A percentile compares a stretch with the other conserved stretches of the same genome.
These are phyloP conservation scores for Arabidopsis lyrata DNA, from an alignment of 441 rosid species.

Conservation along the genomic window DNA sequence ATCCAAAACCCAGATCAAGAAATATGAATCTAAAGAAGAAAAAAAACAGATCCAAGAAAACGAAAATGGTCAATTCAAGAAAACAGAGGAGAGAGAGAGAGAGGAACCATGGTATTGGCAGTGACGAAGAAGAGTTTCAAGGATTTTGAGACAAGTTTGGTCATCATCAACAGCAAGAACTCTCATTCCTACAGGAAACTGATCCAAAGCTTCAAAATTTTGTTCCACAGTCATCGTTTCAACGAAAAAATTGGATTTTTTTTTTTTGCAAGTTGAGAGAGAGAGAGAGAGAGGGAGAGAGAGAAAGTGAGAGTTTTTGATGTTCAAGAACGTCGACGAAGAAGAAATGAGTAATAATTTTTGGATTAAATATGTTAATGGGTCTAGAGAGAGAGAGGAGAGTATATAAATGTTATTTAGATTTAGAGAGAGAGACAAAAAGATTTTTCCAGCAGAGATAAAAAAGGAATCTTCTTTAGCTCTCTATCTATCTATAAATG, in stretches of 20 bases:
- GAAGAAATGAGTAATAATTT: not conserved
- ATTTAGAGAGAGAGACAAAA: constrained; percentile 40
- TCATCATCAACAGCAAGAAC: constrained; percentile 98
- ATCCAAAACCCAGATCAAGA: constrained; percentile 34
- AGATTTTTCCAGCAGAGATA: constrained; percentile 28
- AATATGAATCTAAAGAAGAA: constrained; percentile 18
- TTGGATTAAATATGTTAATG: constrained; percentile 31
- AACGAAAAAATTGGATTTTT: not conserved
- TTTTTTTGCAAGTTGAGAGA: not conserved
- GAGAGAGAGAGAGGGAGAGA: constrained; percentile 22
- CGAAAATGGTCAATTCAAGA: constrained; percentile 9
- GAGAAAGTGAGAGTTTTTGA: constrained; percentile 19
- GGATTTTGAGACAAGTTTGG: constrained; percentile 76
- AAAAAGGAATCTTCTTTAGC: constrained; percentile 43
- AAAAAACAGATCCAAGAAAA: constrained; percentile 34
- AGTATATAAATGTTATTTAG: constrained; percentile 23
- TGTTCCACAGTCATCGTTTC: constrained; percentile 71
- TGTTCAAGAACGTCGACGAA: constrained; percentile 47
- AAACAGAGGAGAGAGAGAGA: constrained; percentile 8
- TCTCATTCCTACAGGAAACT: constrained; percentile 88
- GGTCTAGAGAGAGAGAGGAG: constrained; percentile 30
- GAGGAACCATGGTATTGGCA: constrained; percentile 83
- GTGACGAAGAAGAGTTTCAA: constrained; percentile 77
- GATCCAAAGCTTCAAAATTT: constrained; percentile 54
- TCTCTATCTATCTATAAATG: constrained; percentile 33